Evolutionary conservation across 805 yeast species (phyloP).

Genomic region (Nakazawaea ernobii): DNA sequence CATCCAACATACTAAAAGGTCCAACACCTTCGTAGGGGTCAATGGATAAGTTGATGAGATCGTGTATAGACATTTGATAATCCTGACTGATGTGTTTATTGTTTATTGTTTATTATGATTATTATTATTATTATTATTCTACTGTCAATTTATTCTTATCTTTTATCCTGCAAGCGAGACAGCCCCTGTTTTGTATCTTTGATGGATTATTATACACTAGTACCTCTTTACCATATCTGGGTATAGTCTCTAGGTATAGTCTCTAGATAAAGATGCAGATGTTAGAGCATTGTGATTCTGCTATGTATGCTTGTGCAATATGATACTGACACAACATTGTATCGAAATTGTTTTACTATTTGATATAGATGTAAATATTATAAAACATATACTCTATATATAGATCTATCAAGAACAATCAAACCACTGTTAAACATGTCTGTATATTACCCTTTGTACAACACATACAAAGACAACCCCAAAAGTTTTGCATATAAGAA

Average conservation of each 20-base stretch:
- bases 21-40: conserved; percentile 9
- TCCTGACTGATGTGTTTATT: neutral
- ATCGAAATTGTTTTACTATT: no score
- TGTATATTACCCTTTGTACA: neutral
- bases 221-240: no score
- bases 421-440: conserved; percentile 5
- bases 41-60: neutral
- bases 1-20: conserved; percentile 6
- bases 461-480: conserved; percentile 10
- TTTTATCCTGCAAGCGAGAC: neutral
- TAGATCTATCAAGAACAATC: neutral
- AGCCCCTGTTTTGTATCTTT: neutral
- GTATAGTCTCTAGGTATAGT: no score
- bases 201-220: no score
- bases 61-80: neutral
- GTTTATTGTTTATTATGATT: no score
- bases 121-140: neutral
- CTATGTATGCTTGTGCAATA: no score
- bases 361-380: neutral
- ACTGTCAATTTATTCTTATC: neutral
- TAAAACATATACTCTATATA: neutral
- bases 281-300: no score
- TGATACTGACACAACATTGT: no score
- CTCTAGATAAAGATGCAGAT: neutral
- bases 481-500: conserved; percentile 5